Evolutionary conservation across 1,284 basidiomycete genomes (phyloP), one percentile per base, ranked within the genome.

Genomic region (Austroboletus novae-zelandiae): DNA sequence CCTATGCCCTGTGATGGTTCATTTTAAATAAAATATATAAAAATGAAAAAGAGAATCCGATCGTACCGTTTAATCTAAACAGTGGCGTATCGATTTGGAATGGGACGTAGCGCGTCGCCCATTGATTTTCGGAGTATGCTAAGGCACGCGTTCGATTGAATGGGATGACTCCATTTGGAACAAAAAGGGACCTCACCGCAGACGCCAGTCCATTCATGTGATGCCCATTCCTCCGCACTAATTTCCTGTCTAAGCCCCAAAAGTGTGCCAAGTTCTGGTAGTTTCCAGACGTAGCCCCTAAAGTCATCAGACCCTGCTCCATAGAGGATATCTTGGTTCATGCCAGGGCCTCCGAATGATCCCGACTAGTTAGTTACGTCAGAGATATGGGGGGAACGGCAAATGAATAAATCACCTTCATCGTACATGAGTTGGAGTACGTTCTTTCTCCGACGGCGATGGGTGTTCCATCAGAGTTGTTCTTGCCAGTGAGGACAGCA

Each of bases 231-330:
- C 9, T 70, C 59, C 3, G 58, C 52, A 39, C 62, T 62, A 36
- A 83, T 64, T 45, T 72, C 70, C 50, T 67, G 61, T 34, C 86
- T 74, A 48, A 64, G 59, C 18, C 74, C 70, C 2, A 62, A 52
- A 25, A 91, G 70, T 13, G 69, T 65, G 5, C 64, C 55, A 1
- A 76, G 50, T 4, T 74, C 62, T 2, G 89, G 88, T 31, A 91
- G 72, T 57, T 78, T 79, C 90, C 90, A 92, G n/a, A 89, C 66
- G 57, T 92, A 92, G 11, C 75, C 81, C 30, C 83, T 75, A 61
- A 91, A 92, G 64, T 92, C 86, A 61, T 92, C 89, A 10, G 87
- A 91, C 11, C 90, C 90, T 11, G 80, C 78, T 31, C 75, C 76
- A 60, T 84, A 92, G 59, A 84, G 80, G 27, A 74, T 64, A 46